A percentile compares a stretch with the other conserved stretches of the same genome.
Conservation (phyloP, 176 grass and related monocot genomes). For the Miscanthus lutarioriparius region DNA sequence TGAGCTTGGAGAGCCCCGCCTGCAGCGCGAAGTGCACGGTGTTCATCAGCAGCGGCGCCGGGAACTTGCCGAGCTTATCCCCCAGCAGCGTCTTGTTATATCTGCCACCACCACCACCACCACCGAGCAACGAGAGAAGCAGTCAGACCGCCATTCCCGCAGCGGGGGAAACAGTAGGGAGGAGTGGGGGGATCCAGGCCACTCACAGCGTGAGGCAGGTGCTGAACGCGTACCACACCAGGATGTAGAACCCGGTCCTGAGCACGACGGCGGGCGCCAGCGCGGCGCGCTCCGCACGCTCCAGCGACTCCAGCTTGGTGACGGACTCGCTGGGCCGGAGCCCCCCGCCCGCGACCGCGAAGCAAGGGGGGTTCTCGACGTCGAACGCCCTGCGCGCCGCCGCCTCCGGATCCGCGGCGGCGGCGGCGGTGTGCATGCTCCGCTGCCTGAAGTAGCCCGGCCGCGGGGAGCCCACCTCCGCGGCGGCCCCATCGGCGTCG, state of each 20-base stretch:
- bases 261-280: conserved; percentile 59
- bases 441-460: conserved; percentile 66
- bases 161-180: neutral
- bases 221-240: conserved; percentile 97
- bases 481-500: conserved; percentile 20
- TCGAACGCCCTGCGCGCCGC: conserved; percentile 52
- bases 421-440: conserved; percentile 45
- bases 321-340: conserved; percentile 70
- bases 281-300: conserved; percentile 59
- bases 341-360: conserved; percentile 14
- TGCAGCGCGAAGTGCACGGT: conserved; percentile 97
- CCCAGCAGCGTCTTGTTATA: conserved; percentile 99
- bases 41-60: conserved; percentile 98
- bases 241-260: conserved; percentile 80
- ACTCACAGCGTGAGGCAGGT: conserved; percentile 99
- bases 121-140: neutral
- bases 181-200: conserved; percentile 33
- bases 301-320: conserved; percentile 80
- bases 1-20: conserved; percentile 86
- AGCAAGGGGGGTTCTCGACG: conserved; percentile 55
- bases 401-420: conserved; percentile 36
- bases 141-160: neutral
- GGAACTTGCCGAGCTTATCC: conserved; percentile 98
- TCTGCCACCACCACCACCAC: conserved; percentile 46
- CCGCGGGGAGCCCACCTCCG: conserved; percentile 56